Evolutionary conservation across 140 eudicot genomes (phyloP).

Genomic region (Stevia rebaudiana): DNA sequence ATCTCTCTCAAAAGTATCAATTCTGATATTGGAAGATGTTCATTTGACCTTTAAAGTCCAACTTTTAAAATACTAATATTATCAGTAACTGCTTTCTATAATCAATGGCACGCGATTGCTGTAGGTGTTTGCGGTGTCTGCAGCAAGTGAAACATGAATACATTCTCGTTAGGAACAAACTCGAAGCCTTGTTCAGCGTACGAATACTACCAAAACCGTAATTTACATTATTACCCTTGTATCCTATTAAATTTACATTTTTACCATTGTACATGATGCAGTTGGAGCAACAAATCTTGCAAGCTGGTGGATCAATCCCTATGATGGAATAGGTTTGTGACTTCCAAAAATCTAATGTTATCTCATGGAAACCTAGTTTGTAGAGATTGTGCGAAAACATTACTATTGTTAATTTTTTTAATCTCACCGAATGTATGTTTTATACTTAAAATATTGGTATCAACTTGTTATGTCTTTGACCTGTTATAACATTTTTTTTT

Average conservation of each 20-base stretch:
- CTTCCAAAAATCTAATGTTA: not conserved
- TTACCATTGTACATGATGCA: conserved; percentile 19
- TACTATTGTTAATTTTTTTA: conserved; percentile 15
- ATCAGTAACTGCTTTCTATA: not conserved
- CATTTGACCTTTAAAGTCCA: conserved; percentile 1
- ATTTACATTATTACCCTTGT: not conserved
- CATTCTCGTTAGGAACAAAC: conserved; percentile 57
- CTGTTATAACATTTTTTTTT: too few species aligned
- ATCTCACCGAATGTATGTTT: conserved; percentile 2
- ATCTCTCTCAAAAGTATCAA: not conserved
- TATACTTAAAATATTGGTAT: conserved; percentile 11
- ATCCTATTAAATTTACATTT: not conserved
- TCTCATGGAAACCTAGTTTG: conserved; percentile 16
- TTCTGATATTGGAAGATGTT: not conserved
- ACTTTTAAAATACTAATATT: not conserved
- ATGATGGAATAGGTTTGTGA: conserved; percentile 31
- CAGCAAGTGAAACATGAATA: conserved; percentile 62
- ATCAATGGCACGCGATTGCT: conserved; percentile 4
- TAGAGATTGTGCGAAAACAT: conserved; percentile 34
- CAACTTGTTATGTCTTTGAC: conserved; percentile 13
- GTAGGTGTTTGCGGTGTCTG: conserved; percentile 61
- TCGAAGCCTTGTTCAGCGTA: conserved; percentile 70
- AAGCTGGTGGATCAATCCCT: conserved; percentile 72
- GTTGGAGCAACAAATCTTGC: conserved; percentile 78
- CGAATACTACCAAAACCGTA: not conserved